Base-by-base conservation (phyloP, 164 flowering plant genomes). In the Annona cherimola region DNA sequence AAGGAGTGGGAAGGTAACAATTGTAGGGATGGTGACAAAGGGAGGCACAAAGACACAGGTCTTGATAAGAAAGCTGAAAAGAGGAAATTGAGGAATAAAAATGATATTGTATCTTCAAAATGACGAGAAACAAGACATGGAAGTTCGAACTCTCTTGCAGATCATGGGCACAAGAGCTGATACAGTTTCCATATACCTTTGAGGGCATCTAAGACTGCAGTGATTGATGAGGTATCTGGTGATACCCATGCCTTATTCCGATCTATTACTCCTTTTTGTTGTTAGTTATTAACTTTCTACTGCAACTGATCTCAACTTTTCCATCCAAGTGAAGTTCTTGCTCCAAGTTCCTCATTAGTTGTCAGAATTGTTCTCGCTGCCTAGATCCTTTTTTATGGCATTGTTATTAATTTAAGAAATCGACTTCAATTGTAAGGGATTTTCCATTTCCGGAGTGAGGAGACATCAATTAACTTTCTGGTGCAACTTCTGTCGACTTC, bases 151-250 rank as follows among this genome's bases (percentile, higher is more conserved):
- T 90, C 92, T 45, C 94, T 90, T 11, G 26, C 78, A 11, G 88
- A 83, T 64, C 85, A 67, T 42, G 84, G 75, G 44, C 84, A 61
- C 42, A 78, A 81, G 74, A 77, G 78, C 72, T 77, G 81, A 61
- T 83, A 76, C 42, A 67, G 76, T 71, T 87, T 90, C 14, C 81
- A 71, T 19, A 89, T 93, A 42, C 95, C 95, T 60, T 68, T 67
- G 50, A 76, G 76, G 71, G 79, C 71, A 73, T 71, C 81, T n/a
- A 79, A 77, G 44, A 59, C 66, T 20, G 80, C 84, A 76, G 84
- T 78, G 46, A 86, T 78, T 73, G 80, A 81, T 68, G 93, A 89
- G 93, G 96, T 89, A 81, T 85, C 86, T 82, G 87, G 91, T 81
- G 84, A 82, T 82, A 79, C 77, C 80, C 80, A 79, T 11, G 69